phyloP scores from a whole-genome alignment of 176 grass and related monocot genomes.

The Oryza coarctata region DNA sequence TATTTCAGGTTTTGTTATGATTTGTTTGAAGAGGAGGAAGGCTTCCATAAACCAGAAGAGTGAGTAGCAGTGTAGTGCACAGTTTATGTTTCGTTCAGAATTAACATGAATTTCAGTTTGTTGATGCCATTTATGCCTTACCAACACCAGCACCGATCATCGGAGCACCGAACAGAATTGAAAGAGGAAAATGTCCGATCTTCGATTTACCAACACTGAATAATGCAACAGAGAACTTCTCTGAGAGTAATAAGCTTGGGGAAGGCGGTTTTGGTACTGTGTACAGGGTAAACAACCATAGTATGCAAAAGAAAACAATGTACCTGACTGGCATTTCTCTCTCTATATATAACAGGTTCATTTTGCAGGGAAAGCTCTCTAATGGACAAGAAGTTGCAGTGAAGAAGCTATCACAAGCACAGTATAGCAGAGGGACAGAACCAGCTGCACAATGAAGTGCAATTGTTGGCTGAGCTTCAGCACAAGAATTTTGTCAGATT shows the following conservation, averaged over 20 bases:
- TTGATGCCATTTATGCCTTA: slow-evolving; percentile 6
- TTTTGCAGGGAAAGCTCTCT: slow-evolving; percentile 40
- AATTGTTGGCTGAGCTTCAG: slow-evolving; percentile 49
- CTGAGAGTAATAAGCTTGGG: slow-evolving; percentile 38
- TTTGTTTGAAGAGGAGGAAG: slow-evolving; percentile 30
- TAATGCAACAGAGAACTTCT: slow-evolving; percentile 40
- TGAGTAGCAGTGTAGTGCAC: neutral
- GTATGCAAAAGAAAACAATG: neutral
- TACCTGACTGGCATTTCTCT: neutral
- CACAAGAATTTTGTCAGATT: slow-evolving; percentile 63
- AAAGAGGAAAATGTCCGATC: slow-evolving; percentile 32
- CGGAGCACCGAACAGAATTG: neutral
- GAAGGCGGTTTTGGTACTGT: slow-evolving; percentile 49
- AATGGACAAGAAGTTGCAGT: slow-evolving; percentile 58
- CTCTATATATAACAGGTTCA: neutral
- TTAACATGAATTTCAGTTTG: neutral
- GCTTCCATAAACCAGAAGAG: neutral
- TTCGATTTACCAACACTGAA: slow-evolving; percentile 44
- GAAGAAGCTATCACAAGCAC: slow-evolving; percentile 43
- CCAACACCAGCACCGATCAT: neutral
- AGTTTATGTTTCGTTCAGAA: neutral
- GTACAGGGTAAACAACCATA: slow-evolving; percentile 32
- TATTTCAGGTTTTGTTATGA: slow-evolving; percentile 9
- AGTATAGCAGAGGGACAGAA: slow-evolving; percentile 28
- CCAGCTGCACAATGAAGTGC: slow-evolving; percentile 55